Conservation (phyloP, 1,284 basidiomycete genomes). For the Cutaneotrichosporon sp. region DNA sequence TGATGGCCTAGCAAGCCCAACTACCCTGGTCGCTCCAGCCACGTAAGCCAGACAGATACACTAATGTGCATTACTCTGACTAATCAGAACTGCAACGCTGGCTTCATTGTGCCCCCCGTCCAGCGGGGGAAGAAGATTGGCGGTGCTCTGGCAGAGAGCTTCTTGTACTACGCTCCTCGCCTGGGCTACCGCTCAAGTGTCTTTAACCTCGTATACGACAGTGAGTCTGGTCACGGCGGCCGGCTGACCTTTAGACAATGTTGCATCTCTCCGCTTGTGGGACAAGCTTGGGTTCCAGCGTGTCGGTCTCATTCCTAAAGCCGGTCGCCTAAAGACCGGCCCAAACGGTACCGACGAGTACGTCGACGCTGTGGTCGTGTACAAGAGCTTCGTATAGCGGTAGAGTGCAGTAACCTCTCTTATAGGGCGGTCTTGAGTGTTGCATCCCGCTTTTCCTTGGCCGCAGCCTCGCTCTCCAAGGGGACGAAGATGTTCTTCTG, state of each 20-base stretch:
- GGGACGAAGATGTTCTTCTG: slow-evolving; percentile 46
- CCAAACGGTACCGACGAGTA: slow-evolving; percentile 70
- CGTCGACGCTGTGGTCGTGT: slow-evolving; percentile 80
- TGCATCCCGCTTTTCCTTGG: not conserved
- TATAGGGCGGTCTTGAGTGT: slow-evolving; percentile 31
- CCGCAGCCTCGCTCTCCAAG: slow-evolving; percentile 15
- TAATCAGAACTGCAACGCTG: slow-evolving; percentile 54
- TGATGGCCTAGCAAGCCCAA: slow-evolving; percentile 69
- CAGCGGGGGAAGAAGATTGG: slow-evolving; percentile 70
- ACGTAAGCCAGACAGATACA: slow-evolving; percentile 56
- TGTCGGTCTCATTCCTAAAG: slow-evolving; percentile 76
- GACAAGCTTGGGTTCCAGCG: slow-evolving; percentile 76
- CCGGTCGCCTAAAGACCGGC: slow-evolving; percentile 65
- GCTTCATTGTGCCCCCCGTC: slow-evolving; percentile 72
- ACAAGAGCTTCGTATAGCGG: slow-evolving; percentile 63
- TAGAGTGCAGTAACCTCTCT: too few species aligned
- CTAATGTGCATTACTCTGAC: not conserved
- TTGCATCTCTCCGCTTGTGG: slow-evolving; percentile 65
- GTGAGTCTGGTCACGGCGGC: slow-evolving; percentile 54
- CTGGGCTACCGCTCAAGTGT: slow-evolving; percentile 76
- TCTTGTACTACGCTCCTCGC: slow-evolving; percentile 69
- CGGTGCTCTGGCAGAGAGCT: slow-evolving; percentile 68
- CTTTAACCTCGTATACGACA: slow-evolving; percentile 89
- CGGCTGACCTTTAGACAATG: slow-evolving; percentile 47
- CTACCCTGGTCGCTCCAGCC: slow-evolving; percentile 86